phyloP scores from a whole-genome alignment of 2,329 filamentous ascomycete species.

The Colletotrichum horii region DNA sequence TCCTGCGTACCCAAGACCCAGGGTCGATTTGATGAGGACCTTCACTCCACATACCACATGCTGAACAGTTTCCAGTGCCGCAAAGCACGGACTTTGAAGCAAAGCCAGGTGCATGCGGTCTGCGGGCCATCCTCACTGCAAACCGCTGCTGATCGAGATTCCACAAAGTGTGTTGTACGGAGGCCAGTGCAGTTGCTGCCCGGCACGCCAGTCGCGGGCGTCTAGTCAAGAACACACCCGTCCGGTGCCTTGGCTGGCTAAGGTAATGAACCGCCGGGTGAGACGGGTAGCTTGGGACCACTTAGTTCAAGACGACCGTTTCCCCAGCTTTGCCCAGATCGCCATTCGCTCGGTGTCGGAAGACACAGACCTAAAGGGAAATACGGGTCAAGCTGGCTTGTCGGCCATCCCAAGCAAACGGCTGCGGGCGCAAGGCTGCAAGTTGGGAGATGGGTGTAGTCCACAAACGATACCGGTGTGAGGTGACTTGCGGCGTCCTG shows the following conservation, averaged over 20 bases:
- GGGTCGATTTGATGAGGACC: constrained; percentile 8
- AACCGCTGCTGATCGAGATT: neutral
- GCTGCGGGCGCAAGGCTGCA: neutral
- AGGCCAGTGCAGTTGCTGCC: neutral
- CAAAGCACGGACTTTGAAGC: neutral
- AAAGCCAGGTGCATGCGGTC: constrained; percentile 1
- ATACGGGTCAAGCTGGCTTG: neutral
- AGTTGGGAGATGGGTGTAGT: neutral
- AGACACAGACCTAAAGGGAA: neutral
- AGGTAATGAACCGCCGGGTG: neutral
- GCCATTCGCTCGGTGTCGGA: neutral
- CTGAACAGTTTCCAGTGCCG: neutral
- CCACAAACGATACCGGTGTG: neutral
- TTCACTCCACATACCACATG: constrained; percentile 9
- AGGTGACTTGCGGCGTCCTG: neutral
- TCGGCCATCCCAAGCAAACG: neutral
- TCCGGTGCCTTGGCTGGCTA: neutral
- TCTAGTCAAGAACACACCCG: neutral
- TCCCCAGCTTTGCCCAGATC: neutral
- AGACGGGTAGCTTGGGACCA: neutral
- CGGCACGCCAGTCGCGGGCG: neutral
- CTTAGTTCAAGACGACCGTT: neutral
- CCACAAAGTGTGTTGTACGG: neutral
- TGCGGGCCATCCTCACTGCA: neutral
- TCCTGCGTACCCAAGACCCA: neutral